Conservation (phyloP, 2,329 filamentous ascomycete species). For the Onygena corvina region DNA sequence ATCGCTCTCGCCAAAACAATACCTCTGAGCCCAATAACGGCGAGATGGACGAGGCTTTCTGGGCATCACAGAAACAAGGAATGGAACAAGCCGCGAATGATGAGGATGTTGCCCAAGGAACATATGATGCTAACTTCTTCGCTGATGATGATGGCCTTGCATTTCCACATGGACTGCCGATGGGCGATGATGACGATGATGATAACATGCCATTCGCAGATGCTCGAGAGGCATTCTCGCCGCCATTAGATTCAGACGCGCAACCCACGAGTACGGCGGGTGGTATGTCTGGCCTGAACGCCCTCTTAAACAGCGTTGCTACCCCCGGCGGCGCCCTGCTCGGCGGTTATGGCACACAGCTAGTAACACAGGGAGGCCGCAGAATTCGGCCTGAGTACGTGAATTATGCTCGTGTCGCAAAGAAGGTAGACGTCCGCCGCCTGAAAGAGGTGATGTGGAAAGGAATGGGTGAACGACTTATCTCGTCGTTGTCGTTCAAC, state of each 20-base stretch:
- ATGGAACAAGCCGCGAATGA: conserved; percentile 39
- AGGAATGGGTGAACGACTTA: conserved; percentile 43
- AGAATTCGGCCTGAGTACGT: conserved; percentile 52
- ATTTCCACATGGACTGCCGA: conserved; percentile 35
- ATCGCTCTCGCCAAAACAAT: conserved; percentile 29
- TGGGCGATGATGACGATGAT: conserved; percentile 36
- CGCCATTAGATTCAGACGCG: conserved; percentile 26
- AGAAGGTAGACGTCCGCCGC: conserved; percentile 54
- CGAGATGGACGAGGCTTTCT: conserved; percentile 91
- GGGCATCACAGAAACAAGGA: conserved; percentile 54
- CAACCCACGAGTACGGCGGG: conserved; percentile 23
- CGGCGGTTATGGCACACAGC: conserved; percentile 49
- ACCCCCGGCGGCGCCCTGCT: conserved; percentile 33
- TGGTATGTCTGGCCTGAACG: conserved; percentile 28
- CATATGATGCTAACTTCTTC: conserved; percentile 97
- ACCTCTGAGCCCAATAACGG: conserved; percentile 51
- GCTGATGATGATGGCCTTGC: conserved; percentile 52
- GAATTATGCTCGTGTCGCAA: conserved; percentile 53
- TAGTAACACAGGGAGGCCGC: conserved; percentile 48
- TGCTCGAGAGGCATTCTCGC: conserved; percentile 38
- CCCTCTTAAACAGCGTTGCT: conserved; percentile 30
- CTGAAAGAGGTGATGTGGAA: conserved; percentile 56
- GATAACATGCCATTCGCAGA: conserved; percentile 39
- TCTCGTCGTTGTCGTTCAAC: conserved; percentile 25
- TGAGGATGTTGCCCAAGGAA: conserved; percentile 53